Percentiles rank a stretch among this genome's conserved stretches.
Conservation (phyloP, 805 yeast genomes). For the Huiozyma naganishii region DNA sequence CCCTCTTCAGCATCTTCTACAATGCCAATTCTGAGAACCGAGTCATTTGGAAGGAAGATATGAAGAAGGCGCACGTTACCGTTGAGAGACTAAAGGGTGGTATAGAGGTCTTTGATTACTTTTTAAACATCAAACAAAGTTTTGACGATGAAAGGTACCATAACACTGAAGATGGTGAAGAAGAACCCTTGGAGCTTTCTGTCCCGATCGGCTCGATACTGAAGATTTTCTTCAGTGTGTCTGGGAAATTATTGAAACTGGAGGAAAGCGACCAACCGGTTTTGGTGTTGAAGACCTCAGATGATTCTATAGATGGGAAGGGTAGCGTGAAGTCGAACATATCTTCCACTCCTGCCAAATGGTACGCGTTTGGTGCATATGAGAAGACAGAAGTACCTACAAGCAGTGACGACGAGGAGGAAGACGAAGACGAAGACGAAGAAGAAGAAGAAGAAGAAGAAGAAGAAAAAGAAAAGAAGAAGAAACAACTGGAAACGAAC, state of each 20-base stretch:
- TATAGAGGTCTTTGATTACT: constrained; percentile 30
- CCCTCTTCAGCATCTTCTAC: constrained; percentile 52
- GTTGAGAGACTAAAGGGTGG: constrained; percentile 25
- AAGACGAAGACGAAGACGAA: constrained; percentile 7
- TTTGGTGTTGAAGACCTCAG: constrained; percentile 43
- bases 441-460: constrained; percentile 20
- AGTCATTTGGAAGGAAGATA: constrained; percentile 66
- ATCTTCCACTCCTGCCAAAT: constrained; percentile 23
- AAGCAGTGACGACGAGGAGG: constrained; percentile 24
- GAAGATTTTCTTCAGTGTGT: constrained; percentile 55
- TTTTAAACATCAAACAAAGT: constrained; percentile 40
- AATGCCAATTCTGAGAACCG: constrained; percentile 35
- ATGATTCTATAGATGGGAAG: neutral
- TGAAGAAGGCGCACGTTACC: constrained; percentile 42
- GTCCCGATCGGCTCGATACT: constrained; percentile 35
- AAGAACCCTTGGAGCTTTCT: constrained; percentile 25
- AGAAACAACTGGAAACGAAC: neutral
- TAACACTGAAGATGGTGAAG: constrained; percentile 39
- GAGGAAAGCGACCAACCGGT: constrained; percentile 59
- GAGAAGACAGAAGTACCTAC: constrained; percentile 15
- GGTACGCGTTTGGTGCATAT: constrained; percentile 44
- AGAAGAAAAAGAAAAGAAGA: constrained; percentile 8
- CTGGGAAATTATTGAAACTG: constrained; percentile 52
- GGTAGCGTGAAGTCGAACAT: constrained; percentile 7
- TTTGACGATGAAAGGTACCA: constrained; percentile 67